A percentile compares a stretch with the other conserved stretches of the same genome.
phyloP scores from a whole-genome alignment of 164 flowering plant genomes.

The Hamamelis virginiana region DNA sequence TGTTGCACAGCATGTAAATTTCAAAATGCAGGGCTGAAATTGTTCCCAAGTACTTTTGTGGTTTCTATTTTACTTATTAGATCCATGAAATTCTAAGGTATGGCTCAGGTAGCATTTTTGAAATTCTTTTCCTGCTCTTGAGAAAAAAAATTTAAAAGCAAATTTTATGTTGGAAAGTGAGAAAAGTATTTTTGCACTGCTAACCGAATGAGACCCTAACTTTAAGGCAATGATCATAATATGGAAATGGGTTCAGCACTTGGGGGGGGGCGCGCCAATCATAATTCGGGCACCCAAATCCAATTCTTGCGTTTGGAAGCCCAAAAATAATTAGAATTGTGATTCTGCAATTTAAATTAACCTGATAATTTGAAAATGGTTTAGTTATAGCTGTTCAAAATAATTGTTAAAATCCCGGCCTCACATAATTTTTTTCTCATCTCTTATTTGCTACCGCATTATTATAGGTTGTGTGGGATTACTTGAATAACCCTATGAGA shows the following conservation, averaged over 20 bases:
- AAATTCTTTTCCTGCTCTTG: background rate
- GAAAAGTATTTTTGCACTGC: background rate
- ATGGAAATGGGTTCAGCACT: background rate
- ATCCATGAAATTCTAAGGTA: background rate
- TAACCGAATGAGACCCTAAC: background rate
- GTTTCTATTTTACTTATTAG: background rate
- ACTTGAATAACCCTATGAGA: too few species aligned
- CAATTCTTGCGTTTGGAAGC: background rate
- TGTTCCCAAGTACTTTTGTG: background rate
- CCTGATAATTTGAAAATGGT: too few species aligned
- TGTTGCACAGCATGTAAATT: background rate
- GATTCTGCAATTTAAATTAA: too few species aligned
- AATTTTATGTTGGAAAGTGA: background rate
- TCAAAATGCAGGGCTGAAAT: background rate
- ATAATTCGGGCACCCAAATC: background rate
- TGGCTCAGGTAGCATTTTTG: background rate
- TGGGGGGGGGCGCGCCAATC: background rate
- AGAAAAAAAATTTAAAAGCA: background rate
- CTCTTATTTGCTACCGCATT: too few species aligned
- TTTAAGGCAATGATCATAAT: background rate
- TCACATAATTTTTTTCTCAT: too few species aligned
- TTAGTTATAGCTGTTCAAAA: background rate
- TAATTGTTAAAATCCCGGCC: background rate
- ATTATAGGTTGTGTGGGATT: too few species aligned
- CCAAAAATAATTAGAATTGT: background rate